phyloP scores from a whole-genome alignment of 1,284 basidiomycete species.

The Heterobasidion occidentale region DNA sequence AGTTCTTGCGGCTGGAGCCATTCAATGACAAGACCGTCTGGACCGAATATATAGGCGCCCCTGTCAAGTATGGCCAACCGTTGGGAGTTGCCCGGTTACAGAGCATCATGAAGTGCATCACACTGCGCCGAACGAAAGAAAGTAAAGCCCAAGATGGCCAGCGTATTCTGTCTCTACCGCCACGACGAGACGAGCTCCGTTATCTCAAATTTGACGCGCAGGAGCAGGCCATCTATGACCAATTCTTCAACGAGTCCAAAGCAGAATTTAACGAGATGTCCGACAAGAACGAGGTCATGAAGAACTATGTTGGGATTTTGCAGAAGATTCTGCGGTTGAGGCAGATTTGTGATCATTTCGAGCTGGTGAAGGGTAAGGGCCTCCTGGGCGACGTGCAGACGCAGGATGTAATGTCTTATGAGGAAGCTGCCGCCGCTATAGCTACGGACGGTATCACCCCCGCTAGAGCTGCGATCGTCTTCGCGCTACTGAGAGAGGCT shows the following conservation, averaged over 20 bases:
- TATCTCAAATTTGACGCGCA: constrained; percentile 79
- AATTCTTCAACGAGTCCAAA: constrained; percentile 83
- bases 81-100: constrained; percentile 91
- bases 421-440: constrained; percentile 73
- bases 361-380: constrained; percentile 79
- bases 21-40: constrained; percentile 91
- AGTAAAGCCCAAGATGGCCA: constrained; percentile 76
- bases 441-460: constrained; percentile 75
- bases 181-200: constrained; percentile 79
- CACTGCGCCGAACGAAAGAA: constrained; percentile 94
- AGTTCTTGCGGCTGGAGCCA: constrained; percentile 88
- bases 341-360: constrained; percentile 96
- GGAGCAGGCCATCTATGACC: constrained; percentile 85
- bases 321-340: constrained; percentile 93
- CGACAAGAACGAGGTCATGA: constrained; percentile 86
- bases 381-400: constrained; percentile 27
- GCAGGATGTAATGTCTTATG: constrained; percentile 43
- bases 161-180: constrained; percentile 81
- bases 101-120: constrained; percentile 95
- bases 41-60: constrained; percentile 89
- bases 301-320: constrained; percentile 96
- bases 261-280: constrained; percentile 86
- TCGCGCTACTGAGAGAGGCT: constrained; percentile 76
- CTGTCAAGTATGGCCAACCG: constrained; percentile 88
- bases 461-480: constrained; percentile 70